Conservation (phyloP, 2,329 filamentous ascomycete species). For the Penicillium hordei region DNA sequence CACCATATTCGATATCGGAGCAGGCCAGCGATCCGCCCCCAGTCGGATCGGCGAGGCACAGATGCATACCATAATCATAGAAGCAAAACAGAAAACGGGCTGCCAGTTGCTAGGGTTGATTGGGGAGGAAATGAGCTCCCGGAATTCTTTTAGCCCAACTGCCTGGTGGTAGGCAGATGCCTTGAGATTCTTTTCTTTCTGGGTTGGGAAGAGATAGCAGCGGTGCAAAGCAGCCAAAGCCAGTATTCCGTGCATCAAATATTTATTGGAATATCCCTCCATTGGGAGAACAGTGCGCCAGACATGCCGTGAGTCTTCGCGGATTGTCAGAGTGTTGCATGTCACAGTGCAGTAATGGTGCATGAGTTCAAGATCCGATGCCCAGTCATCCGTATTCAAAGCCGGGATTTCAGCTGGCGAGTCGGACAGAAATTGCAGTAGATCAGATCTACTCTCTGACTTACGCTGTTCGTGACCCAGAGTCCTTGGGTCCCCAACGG, state of each 20-base stretch:
- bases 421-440: slow-evolving; percentile 13
- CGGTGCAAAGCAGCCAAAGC: slow-evolving; percentile 34
- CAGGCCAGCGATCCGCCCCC: slow-evolving; percentile 14
- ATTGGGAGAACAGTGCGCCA: slow-evolving; percentile 33
- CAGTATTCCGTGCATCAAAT: slow-evolving; percentile 35
- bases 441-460: slow-evolving; percentile 10
- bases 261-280: slow-evolving; percentile 33
- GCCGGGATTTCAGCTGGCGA: neutral
- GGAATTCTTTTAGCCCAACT: slow-evolving; percentile 18
- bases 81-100: slow-evolving; percentile 22
- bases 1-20: slow-evolving; percentile 18
- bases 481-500: neutral
- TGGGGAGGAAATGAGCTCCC: slow-evolving; percentile 20
- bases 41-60: slow-evolving; percentile 14
- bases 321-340: slow-evolving; percentile 21
- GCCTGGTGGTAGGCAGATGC: slow-evolving; percentile 20
- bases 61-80: slow-evolving; percentile 19
- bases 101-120: slow-evolving; percentile 22
- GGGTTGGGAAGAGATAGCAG: slow-evolving; percentile 13
- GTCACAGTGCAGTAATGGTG: slow-evolving; percentile 43
- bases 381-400: slow-evolving; percentile 16
- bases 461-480: neutral
- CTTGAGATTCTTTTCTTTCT: slow-evolving; percentile 18
- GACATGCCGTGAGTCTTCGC: slow-evolving; percentile 28
- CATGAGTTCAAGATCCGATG: slow-evolving; percentile 43